Conservation (phyloP, 441 rosid species). For the Populus hybrid region DNA sequence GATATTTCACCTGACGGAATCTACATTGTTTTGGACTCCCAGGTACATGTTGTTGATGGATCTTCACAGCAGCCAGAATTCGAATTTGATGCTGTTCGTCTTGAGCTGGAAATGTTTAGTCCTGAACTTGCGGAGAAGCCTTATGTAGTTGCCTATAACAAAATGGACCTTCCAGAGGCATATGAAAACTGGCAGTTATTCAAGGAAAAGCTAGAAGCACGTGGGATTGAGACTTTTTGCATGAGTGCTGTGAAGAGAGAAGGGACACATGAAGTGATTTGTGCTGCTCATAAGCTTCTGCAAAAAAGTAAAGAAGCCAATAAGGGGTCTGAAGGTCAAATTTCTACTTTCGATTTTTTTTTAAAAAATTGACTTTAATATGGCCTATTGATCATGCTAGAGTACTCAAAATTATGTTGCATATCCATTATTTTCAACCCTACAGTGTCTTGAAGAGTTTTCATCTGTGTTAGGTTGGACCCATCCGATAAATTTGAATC, state of each 20-base stretch:
- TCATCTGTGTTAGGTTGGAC: conserved; percentile 30
- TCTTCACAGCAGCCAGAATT: conserved; percentile 77
- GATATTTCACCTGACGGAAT: not conserved
- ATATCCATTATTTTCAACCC: not conserved
- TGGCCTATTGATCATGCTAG: not conserved
- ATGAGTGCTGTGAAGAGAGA: conserved; percentile 84
- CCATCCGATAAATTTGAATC: conserved; percentile 53
- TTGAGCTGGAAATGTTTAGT: conserved; percentile 85
- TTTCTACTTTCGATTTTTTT: conserved; percentile 4
- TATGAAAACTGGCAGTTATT: conserved; percentile 70
- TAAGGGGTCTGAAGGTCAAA: conserved; percentile 54
- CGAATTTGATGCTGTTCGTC: conserved; percentile 94
- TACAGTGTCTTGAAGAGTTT: conserved; percentile 17
- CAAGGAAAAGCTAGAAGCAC: conserved; percentile 60
- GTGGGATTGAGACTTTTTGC: conserved; percentile 68
- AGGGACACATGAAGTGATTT: conserved; percentile 71
- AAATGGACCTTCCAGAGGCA: conserved; percentile 93
- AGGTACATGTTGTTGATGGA: conserved; percentile 96
- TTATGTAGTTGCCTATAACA: conserved; percentile 80
- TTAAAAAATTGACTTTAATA: not conserved
- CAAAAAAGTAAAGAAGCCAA: conserved; percentile 49
- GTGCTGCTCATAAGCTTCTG: conserved; percentile 61
- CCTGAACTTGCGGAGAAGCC: conserved; percentile 90
- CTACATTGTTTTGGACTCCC: conserved; percentile 22
- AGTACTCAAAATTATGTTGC: not conserved